These are phyloP conservation scores for Fusarium musae DNA, from an alignment of 2,329 filamentous ascomycete genomes.

Conservation along the genomic window DNA sequence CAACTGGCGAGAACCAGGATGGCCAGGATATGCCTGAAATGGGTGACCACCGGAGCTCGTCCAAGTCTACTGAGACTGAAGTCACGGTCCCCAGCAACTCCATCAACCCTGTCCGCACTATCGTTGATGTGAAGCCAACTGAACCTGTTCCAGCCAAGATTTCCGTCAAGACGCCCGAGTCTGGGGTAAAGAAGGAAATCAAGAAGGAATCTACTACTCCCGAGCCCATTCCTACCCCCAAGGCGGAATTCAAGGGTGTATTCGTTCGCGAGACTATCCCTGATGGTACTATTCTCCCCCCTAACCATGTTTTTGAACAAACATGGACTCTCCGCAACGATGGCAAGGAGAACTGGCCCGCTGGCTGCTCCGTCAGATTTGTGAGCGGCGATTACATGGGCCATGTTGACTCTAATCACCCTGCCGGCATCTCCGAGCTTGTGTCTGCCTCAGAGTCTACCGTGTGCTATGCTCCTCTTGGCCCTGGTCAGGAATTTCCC, in stretches of 20 bases:
- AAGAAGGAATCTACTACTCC: slow-evolving; percentile 43
- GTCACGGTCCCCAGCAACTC: slow-evolving; percentile 59
- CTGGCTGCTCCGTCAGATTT: slow-evolving; percentile 89
- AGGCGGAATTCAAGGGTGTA: slow-evolving; percentile 59
- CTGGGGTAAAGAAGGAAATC: slow-evolving; percentile 20
- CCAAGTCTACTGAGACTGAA: slow-evolving; percentile 60
- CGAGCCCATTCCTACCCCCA: slow-evolving; percentile 36
- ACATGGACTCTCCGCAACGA: slow-evolving; percentile 92
- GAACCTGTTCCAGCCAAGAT: slow-evolving; percentile 49
- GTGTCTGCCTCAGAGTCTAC: slow-evolving; percentile 85
- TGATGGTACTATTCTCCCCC: slow-evolving; percentile 79
- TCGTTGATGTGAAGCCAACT: slow-evolving; percentile 76
- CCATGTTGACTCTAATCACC: slow-evolving; percentile 82
- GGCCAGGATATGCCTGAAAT: slow-evolving; percentile 74
- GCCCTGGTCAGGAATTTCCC: slow-evolving; percentile 77
- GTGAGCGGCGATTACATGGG: slow-evolving; percentile 98
- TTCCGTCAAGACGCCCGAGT: slow-evolving; percentile 8
- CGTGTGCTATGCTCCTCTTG: slow-evolving; percentile 73
- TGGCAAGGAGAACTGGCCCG: slow-evolving; percentile 82
- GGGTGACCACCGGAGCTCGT: slow-evolving; percentile 69
- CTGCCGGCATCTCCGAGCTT: slow-evolving; percentile 81
- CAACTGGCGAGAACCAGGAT: slow-evolving; percentile 78
- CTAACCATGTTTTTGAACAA: slow-evolving; percentile 83
- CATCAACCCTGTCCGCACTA: slow-evolving; percentile 72
- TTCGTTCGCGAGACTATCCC: slow-evolving; percentile 82